Evolutionary conservation across 2,329 filamentous ascomycete species (phyloP).

Genomic region (Drechmeria coniospora): DNA sequence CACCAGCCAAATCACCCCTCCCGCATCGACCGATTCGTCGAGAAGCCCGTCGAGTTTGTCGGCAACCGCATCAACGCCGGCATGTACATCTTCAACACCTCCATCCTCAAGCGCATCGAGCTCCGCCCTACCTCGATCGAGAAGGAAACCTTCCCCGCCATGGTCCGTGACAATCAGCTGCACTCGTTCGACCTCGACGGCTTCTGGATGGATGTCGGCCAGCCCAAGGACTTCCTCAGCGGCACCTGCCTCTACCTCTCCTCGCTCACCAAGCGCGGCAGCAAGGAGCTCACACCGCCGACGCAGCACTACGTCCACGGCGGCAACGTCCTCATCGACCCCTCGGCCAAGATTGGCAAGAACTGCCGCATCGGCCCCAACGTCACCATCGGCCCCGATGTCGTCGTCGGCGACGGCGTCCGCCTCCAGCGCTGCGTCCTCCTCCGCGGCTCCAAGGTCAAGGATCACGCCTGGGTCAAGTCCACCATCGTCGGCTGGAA

Average conservation of each 20-base stretch:
- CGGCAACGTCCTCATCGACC: conserved; percentile 91
- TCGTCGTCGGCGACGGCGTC: conserved; percentile 85
- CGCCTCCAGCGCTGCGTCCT: conserved; percentile 86
- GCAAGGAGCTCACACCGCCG: conserved; percentile 63
- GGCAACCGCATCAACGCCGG: conserved; percentile 98
- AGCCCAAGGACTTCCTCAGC: conserved; percentile 95
- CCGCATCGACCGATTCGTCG: conserved; percentile 94
- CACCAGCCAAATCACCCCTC: conserved; percentile 87
- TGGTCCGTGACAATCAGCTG: conserved; percentile 75
- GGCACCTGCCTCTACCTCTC: conserved; percentile 94
- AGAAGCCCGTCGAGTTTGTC: conserved; percentile 98
- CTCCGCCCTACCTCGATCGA: conserved; percentile 94
- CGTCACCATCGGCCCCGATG: conserved; percentile 86
- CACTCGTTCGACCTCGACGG: conserved; percentile 95
- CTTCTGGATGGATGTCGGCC: conserved; percentile 99
- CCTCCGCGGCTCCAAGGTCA: conserved; percentile 79
- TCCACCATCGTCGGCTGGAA: conserved; percentile 98
- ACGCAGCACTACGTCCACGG: conserved; percentile 73
- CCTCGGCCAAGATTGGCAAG: conserved; percentile 88
- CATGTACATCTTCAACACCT: conserved; percentile 95
- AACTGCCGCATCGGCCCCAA: conserved; percentile 98
- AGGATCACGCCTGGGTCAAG: conserved; percentile 98
- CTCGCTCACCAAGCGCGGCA: conserved; percentile 77
- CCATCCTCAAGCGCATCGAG: conserved; percentile 80
- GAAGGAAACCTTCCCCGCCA: conserved; percentile 95